Evolutionary conservation across 202 grass and related monocot genomes (phyloP).

Genomic region (Sporobolus alterniflorus): DNA sequence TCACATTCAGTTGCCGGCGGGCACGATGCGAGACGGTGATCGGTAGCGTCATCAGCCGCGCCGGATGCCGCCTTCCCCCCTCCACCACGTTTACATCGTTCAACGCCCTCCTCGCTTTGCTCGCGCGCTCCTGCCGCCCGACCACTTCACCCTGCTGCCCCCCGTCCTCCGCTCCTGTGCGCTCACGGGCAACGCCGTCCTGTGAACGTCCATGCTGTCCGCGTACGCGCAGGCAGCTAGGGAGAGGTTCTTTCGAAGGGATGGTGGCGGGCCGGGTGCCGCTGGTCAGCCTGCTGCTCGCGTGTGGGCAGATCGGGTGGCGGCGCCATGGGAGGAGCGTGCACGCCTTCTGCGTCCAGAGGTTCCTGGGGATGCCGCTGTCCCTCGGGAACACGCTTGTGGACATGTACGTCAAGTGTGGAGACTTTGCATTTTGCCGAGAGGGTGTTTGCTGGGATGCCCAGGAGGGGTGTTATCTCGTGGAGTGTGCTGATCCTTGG

Average conservation of each 20-base stretch:
- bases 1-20: no score
- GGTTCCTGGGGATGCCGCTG: constrained; percentile 39
- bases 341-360: constrained; percentile 53
- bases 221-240: constrained; percentile 59
- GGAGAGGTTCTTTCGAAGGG: constrained; percentile 52
- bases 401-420: constrained; percentile 84
- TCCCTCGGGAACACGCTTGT: constrained; percentile 63
- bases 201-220: constrained; percentile 86
- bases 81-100: constrained; percentile 37
- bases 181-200: constrained; percentile 44
- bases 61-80: no score
- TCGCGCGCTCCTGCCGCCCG: constrained; percentile 29
- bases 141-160: constrained; percentile 68
- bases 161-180: constrained; percentile 68
- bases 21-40: no score
- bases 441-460: constrained; percentile 51
- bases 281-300: constrained; percentile 68
- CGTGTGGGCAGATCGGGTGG: constrained; percentile 63
- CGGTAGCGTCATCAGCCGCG: no score
- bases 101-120: constrained; percentile 61
- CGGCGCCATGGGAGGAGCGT: constrained; percentile 54
- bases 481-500: constrained; percentile 81
- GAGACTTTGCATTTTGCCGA: constrained; percentile 59
- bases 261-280: constrained; percentile 44
- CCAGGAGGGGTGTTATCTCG: constrained; percentile 67